Percentiles rank a stretch among this genome's conserved stretches.
phyloP scores from a whole-genome alignment of 2,329 filamentous ascomycete species.

The Aspergillus pseudoglaucus region DNA sequence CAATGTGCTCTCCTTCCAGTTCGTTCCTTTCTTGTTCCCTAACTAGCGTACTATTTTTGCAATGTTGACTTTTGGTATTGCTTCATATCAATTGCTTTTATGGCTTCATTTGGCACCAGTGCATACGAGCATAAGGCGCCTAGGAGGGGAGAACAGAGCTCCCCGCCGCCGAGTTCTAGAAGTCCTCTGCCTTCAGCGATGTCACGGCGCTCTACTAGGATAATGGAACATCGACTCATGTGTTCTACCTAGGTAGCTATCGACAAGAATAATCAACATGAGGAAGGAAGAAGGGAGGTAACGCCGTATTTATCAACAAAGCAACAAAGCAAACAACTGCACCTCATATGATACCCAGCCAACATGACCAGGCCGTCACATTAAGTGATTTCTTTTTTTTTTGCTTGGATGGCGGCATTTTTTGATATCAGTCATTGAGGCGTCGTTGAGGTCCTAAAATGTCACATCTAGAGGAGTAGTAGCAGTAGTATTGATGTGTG shows the following conservation, averaged over 20 bases:
- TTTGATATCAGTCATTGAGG: no score
- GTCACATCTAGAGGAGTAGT: no score
- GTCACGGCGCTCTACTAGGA: neutral
- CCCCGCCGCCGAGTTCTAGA: no score
- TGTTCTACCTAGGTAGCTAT: neutral
- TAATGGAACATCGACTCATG: neutral
- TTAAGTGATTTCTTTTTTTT: no score
- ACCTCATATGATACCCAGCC: slow-evolving; percentile 2
- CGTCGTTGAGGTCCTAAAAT: no score
- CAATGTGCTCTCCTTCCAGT: neutral
- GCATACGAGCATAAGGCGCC: neutral
- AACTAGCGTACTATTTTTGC: neutral
- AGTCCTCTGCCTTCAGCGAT: neutral
- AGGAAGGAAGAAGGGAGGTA: neutral
- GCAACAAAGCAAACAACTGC: slow-evolving; percentile 3
- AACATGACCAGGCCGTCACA: slow-evolving; percentile 6
- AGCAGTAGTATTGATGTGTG: no score
- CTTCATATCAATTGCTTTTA: no score
- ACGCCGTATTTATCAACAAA: neutral
- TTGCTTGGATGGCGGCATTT: no score
- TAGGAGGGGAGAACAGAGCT: no score
- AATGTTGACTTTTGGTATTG: neutral
- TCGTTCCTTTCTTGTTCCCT: neutral
- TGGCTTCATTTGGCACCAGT: neutral
- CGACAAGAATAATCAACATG: no score